Evolutionary conservation across 1,284 basidiomycete species (phyloP).

Genomic region (Puccinia triticina): DNA sequence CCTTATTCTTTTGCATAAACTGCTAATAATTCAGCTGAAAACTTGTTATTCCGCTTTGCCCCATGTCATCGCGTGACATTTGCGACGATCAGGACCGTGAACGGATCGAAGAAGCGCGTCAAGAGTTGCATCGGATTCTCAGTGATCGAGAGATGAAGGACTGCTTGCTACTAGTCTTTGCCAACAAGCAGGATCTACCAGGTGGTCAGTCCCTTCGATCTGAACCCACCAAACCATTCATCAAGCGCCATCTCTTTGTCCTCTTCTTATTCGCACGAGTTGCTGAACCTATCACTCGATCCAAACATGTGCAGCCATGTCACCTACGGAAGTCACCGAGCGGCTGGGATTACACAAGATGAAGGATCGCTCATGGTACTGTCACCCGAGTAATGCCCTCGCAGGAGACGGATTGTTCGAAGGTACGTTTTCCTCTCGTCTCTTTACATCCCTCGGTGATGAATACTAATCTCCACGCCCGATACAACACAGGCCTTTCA

Average conservation of each 20-base stretch:
- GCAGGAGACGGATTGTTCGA: conserved; percentile 55
- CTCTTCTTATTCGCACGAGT: conserved; percentile 18
- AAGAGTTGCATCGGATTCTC: conserved; percentile 94
- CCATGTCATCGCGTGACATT: too few species aligned
- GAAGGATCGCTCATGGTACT: conserved; percentile 98
- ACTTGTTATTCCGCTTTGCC: too few species aligned
- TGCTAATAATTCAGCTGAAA: not conserved
- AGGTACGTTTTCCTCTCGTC: not conserved
- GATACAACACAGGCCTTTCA: conserved; percentile 27
- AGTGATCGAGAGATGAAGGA: conserved; percentile 98
- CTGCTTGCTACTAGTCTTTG: conserved; percentile 93
- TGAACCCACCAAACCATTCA: not conserved
- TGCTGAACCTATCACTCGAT: not conserved
- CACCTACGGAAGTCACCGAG: conserved; percentile 97
- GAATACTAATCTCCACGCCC: not conserved
- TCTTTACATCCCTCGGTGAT: not conserved
- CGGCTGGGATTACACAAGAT: conserved; percentile 92
- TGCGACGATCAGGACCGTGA: conserved; percentile 75
- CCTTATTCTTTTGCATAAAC: too few species aligned
- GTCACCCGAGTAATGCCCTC: conserved; percentile 70
- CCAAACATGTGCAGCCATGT: conserved; percentile 73
- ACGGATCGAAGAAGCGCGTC: conserved; percentile 92
- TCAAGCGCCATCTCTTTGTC: conserved; percentile 7
- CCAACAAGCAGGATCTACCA: conserved; percentile 98
- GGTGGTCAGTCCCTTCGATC: conserved; percentile 68